Evolutionary conservation across 2,329 filamentous ascomycete genomes (phyloP), one percentile per base, ranked within the genome.

Genomic region (Fusarium sp.): DNA sequence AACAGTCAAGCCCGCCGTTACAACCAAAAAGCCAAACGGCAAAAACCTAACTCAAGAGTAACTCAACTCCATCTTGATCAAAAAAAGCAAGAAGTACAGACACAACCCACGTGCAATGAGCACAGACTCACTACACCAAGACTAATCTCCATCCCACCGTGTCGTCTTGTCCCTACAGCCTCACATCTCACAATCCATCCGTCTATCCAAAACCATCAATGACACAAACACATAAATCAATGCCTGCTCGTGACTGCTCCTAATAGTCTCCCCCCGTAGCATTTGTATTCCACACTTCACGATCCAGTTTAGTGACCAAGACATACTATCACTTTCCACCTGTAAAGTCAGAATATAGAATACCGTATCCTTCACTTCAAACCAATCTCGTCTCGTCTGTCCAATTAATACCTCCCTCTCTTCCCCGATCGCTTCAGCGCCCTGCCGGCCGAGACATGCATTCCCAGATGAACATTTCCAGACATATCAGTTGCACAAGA

Each of bases 401-500:
- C 76, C 76, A 78, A 76, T 78, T 58, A 63, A 72, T 51, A 44
- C n/a, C 20, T 39, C 47, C 17, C 32, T 32, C 32, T 48, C 44
- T 42, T 55, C 56, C 42, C 57, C 59, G 56, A 63, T 71, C 66
- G 74, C 76, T 71, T 75, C 75, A 61, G 75, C 32, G 38, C 38
- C 61, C 58, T 69, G 36, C 69, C 76, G 66, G 58, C 77, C 72
- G 75, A 76, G 75, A 78, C 76, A 78, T 73, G 53, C 68, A 59
- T 71, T 35, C 53, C 32, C 39, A 66, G 58, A 66, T 50, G 36
- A 53, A 71, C 53, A 56, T 53, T 67, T 61, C 51, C 63, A 48
- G 55, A 61, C 39, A 13, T 41, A 22, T 9, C 20, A 28, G 73
- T 75, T 32, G 41, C 69, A 76, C 72, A 26, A 54, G 32, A 26